Percentiles rank a stretch among this genome's conserved stretches.
These are phyloP conservation scores for Lactarius hengduanensis DNA, from an alignment of 768 basidiomycete species.

Conservation along the genomic window DNA sequence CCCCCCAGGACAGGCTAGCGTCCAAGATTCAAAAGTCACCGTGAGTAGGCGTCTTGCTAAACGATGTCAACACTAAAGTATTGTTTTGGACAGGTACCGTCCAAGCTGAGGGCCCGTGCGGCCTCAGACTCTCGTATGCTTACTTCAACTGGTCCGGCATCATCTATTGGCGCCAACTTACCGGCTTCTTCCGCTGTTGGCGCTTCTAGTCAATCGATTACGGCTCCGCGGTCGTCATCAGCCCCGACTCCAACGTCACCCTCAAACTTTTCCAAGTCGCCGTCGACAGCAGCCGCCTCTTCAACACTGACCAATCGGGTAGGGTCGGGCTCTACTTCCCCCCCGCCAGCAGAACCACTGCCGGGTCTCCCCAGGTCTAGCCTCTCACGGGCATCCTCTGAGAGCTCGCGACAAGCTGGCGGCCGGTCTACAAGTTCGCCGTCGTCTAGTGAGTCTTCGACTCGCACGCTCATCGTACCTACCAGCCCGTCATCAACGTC, in stretches of 20 bases:
- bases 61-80: not conserved
- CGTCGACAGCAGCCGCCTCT: constrained; percentile 16
- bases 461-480: constrained; percentile 18
- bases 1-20: not conserved
- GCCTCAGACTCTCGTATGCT: constrained; percentile 27
- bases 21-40: constrained; percentile 4
- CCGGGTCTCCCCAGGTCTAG: constrained; percentile 15
- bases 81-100: constrained; percentile 6
- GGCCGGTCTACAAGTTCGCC: constrained; percentile 13
- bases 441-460: constrained; percentile 25
- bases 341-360: constrained; percentile 15
- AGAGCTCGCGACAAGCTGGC: constrained; percentile 10
- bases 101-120: constrained; percentile 23
- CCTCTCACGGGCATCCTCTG: constrained; percentile 19
- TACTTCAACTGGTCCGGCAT: constrained; percentile 1
- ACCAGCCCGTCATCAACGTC: constrained; percentile 11
- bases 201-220: constrained; percentile 13
- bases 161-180: constrained; percentile 12
- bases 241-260: constrained; percentile 15
- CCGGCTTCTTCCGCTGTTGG: constrained; percentile 7
- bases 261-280: constrained; percentile 25
- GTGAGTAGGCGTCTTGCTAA: constrained; percentile 8
- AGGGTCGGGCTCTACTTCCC: constrained; percentile 6
- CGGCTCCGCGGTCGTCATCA: constrained; percentile 11
- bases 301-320: constrained; percentile 10